phyloP scores from a whole-genome alignment of 768 basidiomycete genomes.

The Rhizopogon roseolus region DNA sequence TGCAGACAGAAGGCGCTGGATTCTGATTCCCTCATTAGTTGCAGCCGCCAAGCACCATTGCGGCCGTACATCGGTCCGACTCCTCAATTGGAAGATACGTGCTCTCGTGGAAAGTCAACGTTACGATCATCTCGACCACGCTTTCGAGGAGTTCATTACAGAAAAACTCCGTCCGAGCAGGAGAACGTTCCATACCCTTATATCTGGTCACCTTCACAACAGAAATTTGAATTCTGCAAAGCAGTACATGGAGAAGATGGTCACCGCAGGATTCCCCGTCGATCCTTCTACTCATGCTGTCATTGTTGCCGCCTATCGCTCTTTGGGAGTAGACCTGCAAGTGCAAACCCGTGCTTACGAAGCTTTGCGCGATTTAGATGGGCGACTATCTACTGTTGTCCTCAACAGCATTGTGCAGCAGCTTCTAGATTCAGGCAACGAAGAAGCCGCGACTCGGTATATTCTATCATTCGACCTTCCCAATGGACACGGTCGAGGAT shows the following conservation, averaged over 20 bases:
- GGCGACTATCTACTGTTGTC: slow-evolving; percentile 41
- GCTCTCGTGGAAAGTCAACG: slow-evolving; percentile 53
- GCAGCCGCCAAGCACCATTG: slow-evolving; percentile 44
- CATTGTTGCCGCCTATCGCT: slow-evolving; percentile 53
- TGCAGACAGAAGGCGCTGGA: slow-evolving; percentile 45
- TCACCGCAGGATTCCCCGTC: slow-evolving; percentile 45
- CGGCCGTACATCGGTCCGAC: slow-evolving; percentile 43
- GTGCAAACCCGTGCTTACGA: slow-evolving; percentile 50
- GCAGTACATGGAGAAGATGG: slow-evolving; percentile 52
- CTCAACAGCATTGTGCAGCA: slow-evolving; percentile 68
- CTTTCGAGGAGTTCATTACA: slow-evolving; percentile 47
- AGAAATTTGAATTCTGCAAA: slow-evolving; percentile 55
- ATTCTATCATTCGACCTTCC: slow-evolving; percentile 42
- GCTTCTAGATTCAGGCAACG: slow-evolving; percentile 51
- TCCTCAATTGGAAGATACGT: slow-evolving; percentile 69
- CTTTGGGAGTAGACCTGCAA: slow-evolving; percentile 50
- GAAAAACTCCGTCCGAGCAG: slow-evolving; percentile 45
- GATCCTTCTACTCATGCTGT: slow-evolving; percentile 57
- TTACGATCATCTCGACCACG: slow-evolving; percentile 39
- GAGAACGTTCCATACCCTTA: slow-evolving; percentile 64
- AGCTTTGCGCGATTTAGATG: slow-evolving; percentile 37
- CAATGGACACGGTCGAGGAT: slow-evolving; percentile 6
- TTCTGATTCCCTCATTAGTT: slow-evolving; percentile 41
- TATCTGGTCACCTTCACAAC: slow-evolving; percentile 67
- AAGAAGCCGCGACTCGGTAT: slow-evolving; percentile 39